Base-by-base conservation (phyloP, 495 filamentous ascomycete species). In the Trichoderma gamsii region DNA sequence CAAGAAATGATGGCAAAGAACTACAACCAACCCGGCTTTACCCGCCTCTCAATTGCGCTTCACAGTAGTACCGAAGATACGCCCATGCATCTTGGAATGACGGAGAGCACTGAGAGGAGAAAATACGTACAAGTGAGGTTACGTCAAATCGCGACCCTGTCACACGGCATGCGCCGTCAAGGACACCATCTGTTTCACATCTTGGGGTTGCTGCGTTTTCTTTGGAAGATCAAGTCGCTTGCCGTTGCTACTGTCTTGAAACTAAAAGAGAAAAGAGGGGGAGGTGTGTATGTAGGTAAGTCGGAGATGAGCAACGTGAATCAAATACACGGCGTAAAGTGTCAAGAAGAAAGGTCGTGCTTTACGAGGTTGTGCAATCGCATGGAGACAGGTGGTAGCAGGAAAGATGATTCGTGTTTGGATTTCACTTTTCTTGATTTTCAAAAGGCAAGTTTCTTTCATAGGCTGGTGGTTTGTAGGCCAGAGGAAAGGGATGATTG, bases 201-300 rank as follows among this genome's bases (percentile, higher is more conserved):
- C 23, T 32, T 61, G 56, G 56, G 56, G 56, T 61, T 61, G 56
- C 56, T 61, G 56, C 25, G 27, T 61, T 61, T 32, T 61, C 56
- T 61, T 32, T 61, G 56, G 56, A 32, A 61, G 56, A 61, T 61
- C 56, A 61, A 29, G 56, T 61, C 56, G 56, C 56, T 61, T 61
- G 56, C 56, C 56, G 56, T 61, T 32, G 11, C 23, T 21, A 61
- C 27, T 32, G 56, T 61, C 56, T 32, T 32, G 4, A 35, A 21
- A 9, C 9, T 0, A 52, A 23, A 21, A 23, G 49, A 52, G 49
- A 52, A 11, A 18, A 23, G 49, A 25, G 56, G 56, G 27, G 23
- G 56, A 25, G 8, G 23, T 4, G 25, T 61, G 25, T 32, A 35
- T 29, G 27, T 12, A 16, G 52, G 52, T 21, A 61, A 11, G 27